Conservation (phyloP, 495 filamentous ascomycete species). For the Friedmanniomyces simplex region DNA sequence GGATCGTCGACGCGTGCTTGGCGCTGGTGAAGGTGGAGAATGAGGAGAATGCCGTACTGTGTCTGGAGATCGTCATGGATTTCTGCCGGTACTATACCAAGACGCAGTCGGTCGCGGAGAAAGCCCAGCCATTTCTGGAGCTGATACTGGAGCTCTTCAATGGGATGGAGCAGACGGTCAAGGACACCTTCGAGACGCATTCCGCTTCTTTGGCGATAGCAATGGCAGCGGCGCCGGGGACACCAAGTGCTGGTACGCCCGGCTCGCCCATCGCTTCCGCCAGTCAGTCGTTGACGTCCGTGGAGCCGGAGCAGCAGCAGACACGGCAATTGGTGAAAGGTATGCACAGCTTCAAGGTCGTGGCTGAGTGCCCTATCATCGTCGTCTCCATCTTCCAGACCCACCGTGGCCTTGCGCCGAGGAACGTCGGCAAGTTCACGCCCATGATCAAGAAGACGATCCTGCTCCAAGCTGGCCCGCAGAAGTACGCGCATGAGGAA, state of each 20-base stretch:
- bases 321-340: constrained; percentile 72
- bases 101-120: constrained; percentile 48
- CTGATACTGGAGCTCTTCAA: constrained; percentile 94
- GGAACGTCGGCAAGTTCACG: constrained; percentile 86
- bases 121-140: constrained; percentile 80
- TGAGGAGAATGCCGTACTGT: constrained; percentile 94
- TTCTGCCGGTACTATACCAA: constrained; percentile 86
- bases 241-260: constrained; percentile 72
- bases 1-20: constrained; percentile 84
- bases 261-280: constrained; percentile 73
- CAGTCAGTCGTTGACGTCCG: constrained; percentile 27
- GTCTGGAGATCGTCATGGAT: constrained; percentile 96
- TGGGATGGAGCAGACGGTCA: constrained; percentile 83
- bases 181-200: constrained; percentile 79
- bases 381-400: constrained; percentile 97
- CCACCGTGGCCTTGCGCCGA: constrained; percentile 62
- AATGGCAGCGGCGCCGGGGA: constrained; percentile 68
- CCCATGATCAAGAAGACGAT: constrained; percentile 88
- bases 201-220: constrained; percentile 39
- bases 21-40: constrained; percentile 80
- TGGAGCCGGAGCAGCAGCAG: constrained; percentile 76
- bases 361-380: constrained; percentile 95
- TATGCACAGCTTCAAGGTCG: constrained; percentile 98
- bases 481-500: constrained; percentile 81
- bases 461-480: constrained; percentile 80